Base-by-base conservation (phyloP, 2,329 filamentous ascomycete species). In the Cryphonectria radicalis region DNA sequence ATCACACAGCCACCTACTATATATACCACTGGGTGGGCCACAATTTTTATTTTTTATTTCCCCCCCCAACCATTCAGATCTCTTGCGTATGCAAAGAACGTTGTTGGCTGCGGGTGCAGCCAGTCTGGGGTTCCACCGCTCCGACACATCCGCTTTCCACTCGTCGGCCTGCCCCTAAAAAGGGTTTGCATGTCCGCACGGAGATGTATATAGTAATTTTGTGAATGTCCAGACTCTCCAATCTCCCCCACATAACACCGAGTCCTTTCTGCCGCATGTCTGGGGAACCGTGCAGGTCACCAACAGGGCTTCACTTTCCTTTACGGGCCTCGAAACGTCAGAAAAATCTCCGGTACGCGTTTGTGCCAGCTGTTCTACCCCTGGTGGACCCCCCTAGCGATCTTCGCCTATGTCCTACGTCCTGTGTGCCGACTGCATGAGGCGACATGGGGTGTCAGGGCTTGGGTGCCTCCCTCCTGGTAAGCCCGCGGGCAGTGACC, bases 81-180 rank as follows among this genome's bases (percentile, higher is more conserved):
- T 19, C 25, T 5, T 59, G 55, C 7, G 53, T 57, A 3, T 32
- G 32, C 32, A 32, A 32, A 32, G 53, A 57, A 57, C 53, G 13
- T 28, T 57, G 25, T 10, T 57, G n/a, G 60, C 22, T 63, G n/a
- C 60, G 60, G 60, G 19, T 22, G 32, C 35, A 22, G 19, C 46
- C 22, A 37, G 35, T 63, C 60, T 50, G 46, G 22, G 53, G 62
- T n/a, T 68, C 66, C 32, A 66, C 63, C 66, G 66, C n/a, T 50
- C 55, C 55, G 70, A 53, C 53, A 71, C 32, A 69, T 62, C 28
- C 66, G 60, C 40, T 8, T 25, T 62, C 55, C 28, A 63, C 8
- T 17, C 17, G 35, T 63, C 37, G 60, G 60, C n/a, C 35, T 42
- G 35, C 25, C 2, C 60, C 60, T 35, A 25, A n/a, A 63, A 25